Conservation (phyloP, 306 rosid genomes). For the Spatholobus suberectus region DNA sequence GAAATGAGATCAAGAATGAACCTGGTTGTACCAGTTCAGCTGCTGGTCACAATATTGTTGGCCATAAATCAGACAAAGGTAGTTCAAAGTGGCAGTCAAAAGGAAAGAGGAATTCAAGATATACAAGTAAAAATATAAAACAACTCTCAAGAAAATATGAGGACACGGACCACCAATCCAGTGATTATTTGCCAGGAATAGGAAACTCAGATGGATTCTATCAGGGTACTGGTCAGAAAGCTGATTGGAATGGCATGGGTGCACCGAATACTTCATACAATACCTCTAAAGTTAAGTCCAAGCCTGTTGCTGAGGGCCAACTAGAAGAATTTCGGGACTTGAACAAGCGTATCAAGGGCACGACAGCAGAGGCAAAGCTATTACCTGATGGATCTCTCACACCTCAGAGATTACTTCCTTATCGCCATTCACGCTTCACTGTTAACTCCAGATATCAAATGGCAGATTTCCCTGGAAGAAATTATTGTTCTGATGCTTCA, state of each 20-base stretch:
- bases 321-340: slow-evolving; percentile 52
- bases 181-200: slow-evolving; percentile 53
- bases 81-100: slow-evolving; percentile 94
- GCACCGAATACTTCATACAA: slow-evolving; percentile 47
- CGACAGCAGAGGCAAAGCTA: slow-evolving; percentile 49
- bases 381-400: slow-evolving; percentile 61
- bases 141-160: slow-evolving; percentile 59
- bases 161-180: slow-evolving; percentile 56
- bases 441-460: slow-evolving; percentile 74
- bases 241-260: slow-evolving; percentile 52
- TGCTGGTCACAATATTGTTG: slow-evolving; percentile 48
- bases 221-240: slow-evolving; percentile 57
- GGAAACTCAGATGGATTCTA: slow-evolving; percentile 51
- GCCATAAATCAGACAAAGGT: slow-evolving; percentile 62
- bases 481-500: slow-evolving; percentile 51
- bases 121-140: slow-evolving; percentile 62
- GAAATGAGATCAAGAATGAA: slow-evolving; percentile 59
- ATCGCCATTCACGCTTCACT: slow-evolving; percentile 80
- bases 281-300: slow-evolving; percentile 53
- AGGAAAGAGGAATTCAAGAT: slow-evolving; percentile 93
- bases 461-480: slow-evolving; percentile 62
- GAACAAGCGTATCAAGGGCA: slow-evolving; percentile 52
- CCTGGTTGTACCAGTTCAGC: slow-evolving; percentile 65
- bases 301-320: slow-evolving; percentile 56
- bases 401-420: slow-evolving; percentile 78